Evolutionary conservation across 768 basidiomycete genomes (phyloP), one percentile per base, ranked within the genome.

Genomic region (Boletellus ananas): DNA sequence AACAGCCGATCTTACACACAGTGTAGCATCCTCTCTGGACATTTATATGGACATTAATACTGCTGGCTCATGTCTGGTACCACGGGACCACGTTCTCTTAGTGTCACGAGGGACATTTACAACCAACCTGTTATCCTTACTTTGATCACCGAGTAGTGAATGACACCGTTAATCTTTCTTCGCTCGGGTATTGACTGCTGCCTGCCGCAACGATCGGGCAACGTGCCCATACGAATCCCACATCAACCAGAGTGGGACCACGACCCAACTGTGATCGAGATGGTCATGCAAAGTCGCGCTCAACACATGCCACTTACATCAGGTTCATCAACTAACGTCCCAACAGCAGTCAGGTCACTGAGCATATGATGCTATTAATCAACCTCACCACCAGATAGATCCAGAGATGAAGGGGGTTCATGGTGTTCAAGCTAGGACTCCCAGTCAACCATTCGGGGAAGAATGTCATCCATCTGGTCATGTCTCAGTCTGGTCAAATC

Each of bases 361-460:
- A 20, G 34, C 25, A 17, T 9, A 17, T 25, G 1, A 31, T 0
- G 17, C 18, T 14, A 40, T 25, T 8, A 49, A 51, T 14, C 16
- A 18, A n/a, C 76, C 85, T 58, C 62, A 91, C 88, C 51, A 84
- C 62, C 36, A 91, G 82, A 69, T 91, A 90, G 10, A 90, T 82
- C 87, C 87, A 92, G 45, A 90, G 74, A 61, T 83, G 78, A 34
- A 90, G 68, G 23, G 73, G 70, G 58, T 89, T 87, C 8, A 84
- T 85, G 0, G 80, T 87, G 59, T 86, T 76, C 46, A 92, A 68
- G 63, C 77, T 87, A 1, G 83, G 80, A 59, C 80, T 86, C 17
- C 86, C 87, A 1, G 78, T 83, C 42, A 92, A 70, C 88, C 88
- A 91, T 68, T 91, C 90, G 1, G 90, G 90, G 60, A 83, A 84